Evolutionary conservation across 73 alveolate species (phyloP).

Genomic region (Paramecium biaurelia): DNA sequence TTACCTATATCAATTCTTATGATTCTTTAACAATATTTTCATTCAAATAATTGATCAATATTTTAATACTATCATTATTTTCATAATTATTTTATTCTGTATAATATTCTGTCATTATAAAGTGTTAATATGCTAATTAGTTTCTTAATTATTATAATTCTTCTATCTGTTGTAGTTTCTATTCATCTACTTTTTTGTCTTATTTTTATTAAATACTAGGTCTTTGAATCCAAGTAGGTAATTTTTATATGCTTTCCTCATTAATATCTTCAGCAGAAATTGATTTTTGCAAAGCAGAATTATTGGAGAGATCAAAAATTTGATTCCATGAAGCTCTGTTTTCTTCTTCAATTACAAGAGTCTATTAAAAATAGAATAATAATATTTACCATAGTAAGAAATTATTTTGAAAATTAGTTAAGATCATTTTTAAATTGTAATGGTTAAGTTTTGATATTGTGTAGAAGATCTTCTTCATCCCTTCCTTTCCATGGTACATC

Average conservation of each 20-base stretch:
- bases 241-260: background rate
- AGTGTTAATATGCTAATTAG: background rate
- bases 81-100: background rate
- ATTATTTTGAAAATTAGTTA: background rate
- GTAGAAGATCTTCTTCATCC: background rate
- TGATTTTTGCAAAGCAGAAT: background rate
- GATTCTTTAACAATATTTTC: background rate
- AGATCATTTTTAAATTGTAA: background rate
- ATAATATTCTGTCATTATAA: background rate
- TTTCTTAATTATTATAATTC: background rate
- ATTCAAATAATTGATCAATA: background rate
- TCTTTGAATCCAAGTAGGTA: constrained; percentile 27
- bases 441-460: background rate
- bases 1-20: background rate
- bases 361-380: background rate
- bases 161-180: background rate
- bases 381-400: background rate
- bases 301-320: background rate
- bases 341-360: background rate
- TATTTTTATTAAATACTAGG: background rate
- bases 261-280: background rate
- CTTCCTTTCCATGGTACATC: constrained; percentile 54
- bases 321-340: background rate
- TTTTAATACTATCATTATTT: background rate
- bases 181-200: background rate